phyloP scores from a whole-genome alignment of 306 rosid species.

The Vigna unguiculata region DNA sequence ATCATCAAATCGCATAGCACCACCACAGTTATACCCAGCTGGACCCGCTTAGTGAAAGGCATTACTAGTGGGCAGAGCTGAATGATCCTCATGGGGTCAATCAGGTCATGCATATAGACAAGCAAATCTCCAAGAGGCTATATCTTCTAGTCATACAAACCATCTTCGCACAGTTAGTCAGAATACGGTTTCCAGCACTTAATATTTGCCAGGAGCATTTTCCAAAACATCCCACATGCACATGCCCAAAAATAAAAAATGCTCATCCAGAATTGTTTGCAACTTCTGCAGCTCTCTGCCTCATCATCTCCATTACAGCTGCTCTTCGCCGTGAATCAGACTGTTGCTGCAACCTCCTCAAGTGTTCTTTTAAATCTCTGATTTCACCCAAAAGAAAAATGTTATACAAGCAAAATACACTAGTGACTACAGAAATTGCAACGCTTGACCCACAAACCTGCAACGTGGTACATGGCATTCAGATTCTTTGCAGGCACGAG shows the following conservation, averaged over 20 bases:
- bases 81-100: slow-evolving; percentile 29
- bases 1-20: slow-evolving; percentile 54
- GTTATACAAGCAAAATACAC: slow-evolving; percentile 2
- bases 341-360: slow-evolving; percentile 96
- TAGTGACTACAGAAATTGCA: slow-evolving; percentile 21
- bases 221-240: slow-evolving; percentile 46
- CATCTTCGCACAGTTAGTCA: slow-evolving; percentile 38
- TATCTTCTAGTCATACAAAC: slow-evolving; percentile 49
- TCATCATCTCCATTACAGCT: slow-evolving; percentile 99
- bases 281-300: slow-evolving; percentile 98
- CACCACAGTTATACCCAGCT: slow-evolving; percentile 40
- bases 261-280: slow-evolving; percentile 75
- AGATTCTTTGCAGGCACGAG: slow-evolving; percentile 98
- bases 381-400: slow-evolving; percentile 15
- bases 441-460: slow-evolving; percentile 64
- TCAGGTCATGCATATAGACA: slow-evolving; percentile 24
- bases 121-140: slow-evolving; percentile 52
- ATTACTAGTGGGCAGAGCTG: slow-evolving; percentile 35
- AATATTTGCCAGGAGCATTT: slow-evolving; percentile 41
- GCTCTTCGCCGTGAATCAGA: slow-evolving; percentile 97
- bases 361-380: slow-evolving; percentile 96
- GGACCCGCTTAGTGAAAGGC: slow-evolving; percentile 48
- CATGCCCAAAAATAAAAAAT: slow-evolving; percentile 37
- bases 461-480: slow-evolving; percentile 97
- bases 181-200: slow-evolving; percentile 46